phyloP scores from a whole-genome alignment of 2,329 filamentous ascomycete genomes.

The Claviceps sp. region DNA sequence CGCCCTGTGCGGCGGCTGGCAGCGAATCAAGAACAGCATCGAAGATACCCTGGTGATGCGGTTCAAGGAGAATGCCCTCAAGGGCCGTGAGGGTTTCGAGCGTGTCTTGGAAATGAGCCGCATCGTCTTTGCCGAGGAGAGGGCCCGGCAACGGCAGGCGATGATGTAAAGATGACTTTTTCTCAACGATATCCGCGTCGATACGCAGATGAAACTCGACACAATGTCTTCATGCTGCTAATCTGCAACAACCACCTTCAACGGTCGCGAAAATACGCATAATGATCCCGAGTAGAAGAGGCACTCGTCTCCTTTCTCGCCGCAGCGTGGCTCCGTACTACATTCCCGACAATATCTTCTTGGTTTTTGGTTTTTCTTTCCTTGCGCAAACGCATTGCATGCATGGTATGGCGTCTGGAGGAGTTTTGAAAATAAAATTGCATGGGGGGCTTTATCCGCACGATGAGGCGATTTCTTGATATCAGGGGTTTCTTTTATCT shows the following conservation, averaged over 20 bases:
- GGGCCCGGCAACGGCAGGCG: conserved; percentile 36
- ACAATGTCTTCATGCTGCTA: background rate
- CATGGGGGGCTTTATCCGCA: background rate
- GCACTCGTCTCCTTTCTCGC: background rate
- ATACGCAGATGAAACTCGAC: background rate
- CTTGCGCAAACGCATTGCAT: background rate
- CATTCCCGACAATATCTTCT: background rate
- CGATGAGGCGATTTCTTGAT: background rate
- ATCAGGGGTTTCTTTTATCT: background rate
- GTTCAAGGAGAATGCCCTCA: conserved; percentile 83
- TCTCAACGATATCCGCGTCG: background rate
- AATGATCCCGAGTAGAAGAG: background rate
- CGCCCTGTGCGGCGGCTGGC: conserved; percentile 90
- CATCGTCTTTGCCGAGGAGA: conserved; percentile 81
- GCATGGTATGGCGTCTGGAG: background rate
- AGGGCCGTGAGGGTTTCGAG: conserved; percentile 91
- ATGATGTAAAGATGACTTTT: background rate
- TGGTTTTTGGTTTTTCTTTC: background rate
- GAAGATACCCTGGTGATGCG: conserved; percentile 81
- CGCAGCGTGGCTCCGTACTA: background rate
- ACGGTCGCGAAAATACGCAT: background rate
- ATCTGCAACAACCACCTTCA: background rate
- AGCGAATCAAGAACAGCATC: conserved; percentile 90
- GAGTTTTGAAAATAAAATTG: background rate
- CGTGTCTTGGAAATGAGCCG: conserved; percentile 86